A percentile compares a stretch with the other conserved stretches of the same genome.
phyloP scores from a whole-genome alignment of 2,329 filamentous ascomycete species.

The Coniochaeta sp. region DNA sequence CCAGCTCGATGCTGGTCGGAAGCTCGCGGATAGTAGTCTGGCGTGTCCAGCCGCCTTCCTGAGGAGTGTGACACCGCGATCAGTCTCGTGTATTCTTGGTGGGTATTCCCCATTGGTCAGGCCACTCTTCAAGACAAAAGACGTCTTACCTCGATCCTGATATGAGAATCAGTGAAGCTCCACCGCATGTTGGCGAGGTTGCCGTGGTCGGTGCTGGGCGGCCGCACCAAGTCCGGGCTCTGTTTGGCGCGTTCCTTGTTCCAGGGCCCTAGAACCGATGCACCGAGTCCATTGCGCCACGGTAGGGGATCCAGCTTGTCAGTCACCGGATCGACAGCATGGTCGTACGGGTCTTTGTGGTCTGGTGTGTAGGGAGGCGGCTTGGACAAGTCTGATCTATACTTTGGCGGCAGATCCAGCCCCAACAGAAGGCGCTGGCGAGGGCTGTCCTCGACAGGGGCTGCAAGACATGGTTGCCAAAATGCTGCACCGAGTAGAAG shows the following conservation, averaged over 20 bases:
- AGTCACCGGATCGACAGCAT: conserved; percentile 52
- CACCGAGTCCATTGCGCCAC: conserved; percentile 55
- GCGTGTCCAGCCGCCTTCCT: conserved; percentile 72
- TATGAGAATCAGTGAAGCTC: conserved; percentile 60
- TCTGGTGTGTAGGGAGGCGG: conserved; percentile 50
- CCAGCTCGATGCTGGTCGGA: conserved; percentile 58
- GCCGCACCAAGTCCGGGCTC: conserved; percentile 64
- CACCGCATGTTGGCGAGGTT: conserved; percentile 65
- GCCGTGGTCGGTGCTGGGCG: conserved; percentile 67
- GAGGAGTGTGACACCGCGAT: not conserved
- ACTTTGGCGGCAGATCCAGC: conserved; percentile 35
- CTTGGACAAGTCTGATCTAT: conserved; percentile 24
- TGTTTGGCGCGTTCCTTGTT: conserved; percentile 61
- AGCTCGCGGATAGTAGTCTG: conserved; percentile 64
- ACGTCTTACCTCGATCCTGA: conserved; percentile 50
- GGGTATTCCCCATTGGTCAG: conserved; percentile 25
- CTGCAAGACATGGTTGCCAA: conserved; percentile 10
- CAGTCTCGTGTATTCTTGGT: not conserved
- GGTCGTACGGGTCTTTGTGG: conserved; percentile 54
- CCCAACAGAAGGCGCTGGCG: conserved; percentile 46
- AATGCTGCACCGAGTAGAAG: conserved; percentile 14
- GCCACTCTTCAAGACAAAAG: conserved; percentile 57
- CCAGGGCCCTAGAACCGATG: conserved; percentile 61
- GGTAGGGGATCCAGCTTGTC: conserved; percentile 58
- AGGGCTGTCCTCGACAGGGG: conserved; percentile 39